Evolutionary conservation across 2,329 filamentous ascomycete genomes (phyloP).

Genomic region (Fusarium agapanthi): DNA sequence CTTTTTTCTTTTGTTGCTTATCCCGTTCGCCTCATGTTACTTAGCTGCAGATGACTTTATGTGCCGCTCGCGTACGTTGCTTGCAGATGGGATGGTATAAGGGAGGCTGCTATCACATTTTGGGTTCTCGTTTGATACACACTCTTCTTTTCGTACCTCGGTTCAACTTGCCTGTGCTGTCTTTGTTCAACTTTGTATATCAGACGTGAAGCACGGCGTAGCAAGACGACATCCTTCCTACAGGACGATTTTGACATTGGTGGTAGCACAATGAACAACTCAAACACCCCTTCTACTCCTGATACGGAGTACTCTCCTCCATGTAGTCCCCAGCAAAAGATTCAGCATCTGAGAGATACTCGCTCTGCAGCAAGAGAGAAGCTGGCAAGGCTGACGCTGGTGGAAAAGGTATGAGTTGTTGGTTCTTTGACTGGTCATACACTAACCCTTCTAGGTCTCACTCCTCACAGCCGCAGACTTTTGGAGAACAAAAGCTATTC

Average conservation of each 20-base stretch:
- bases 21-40: slow-evolving; percentile 5
- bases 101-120: background rate
- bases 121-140: background rate
- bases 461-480: slow-evolving; percentile 71
- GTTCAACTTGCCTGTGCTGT: background rate
- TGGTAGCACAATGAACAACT: slow-evolving; percentile 27
- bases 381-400: slow-evolving; percentile 60
- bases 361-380: slow-evolving; percentile 58
- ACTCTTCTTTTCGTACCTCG: slow-evolving; percentile 1
- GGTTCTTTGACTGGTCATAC: background rate
- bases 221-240: background rate
- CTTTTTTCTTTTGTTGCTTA: background rate
- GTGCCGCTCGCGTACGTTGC: slow-evolving; percentile 13
- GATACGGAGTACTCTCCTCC: slow-evolving; percentile 59
- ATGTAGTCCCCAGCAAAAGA: slow-evolving; percentile 53
- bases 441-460: slow-evolving; percentile 56
- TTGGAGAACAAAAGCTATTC: slow-evolving; percentile 73
- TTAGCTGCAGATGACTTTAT: slow-evolving; percentile 16
- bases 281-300: slow-evolving; percentile 53
- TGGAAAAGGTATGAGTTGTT: slow-evolving; percentile 61
- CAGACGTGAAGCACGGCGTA: background rate
- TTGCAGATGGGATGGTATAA: slow-evolving; percentile 9
- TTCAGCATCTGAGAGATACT: slow-evolving; percentile 47
- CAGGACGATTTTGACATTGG: background rate
- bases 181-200: background rate